phyloP scores from a whole-genome alignment of 306 rosid genomes.

The Inga leiocalycina region DNA sequence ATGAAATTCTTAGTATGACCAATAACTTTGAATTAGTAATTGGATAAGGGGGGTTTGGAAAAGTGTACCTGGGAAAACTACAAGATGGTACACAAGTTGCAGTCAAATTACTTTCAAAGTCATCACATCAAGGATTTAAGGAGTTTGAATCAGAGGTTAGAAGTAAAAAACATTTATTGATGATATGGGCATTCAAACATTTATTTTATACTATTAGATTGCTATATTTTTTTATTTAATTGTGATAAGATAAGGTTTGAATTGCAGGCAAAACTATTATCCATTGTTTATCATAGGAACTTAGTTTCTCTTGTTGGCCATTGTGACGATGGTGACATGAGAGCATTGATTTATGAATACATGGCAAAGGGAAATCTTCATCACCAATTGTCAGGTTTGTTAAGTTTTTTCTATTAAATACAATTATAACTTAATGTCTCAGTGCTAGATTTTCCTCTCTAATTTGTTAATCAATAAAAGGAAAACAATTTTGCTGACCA shows the following conservation, averaged over 20 bases:
- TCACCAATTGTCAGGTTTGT: constrained; percentile 16
- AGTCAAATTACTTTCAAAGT: constrained; percentile 44
- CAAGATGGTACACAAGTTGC: constrained; percentile 34
- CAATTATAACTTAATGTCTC: no score
- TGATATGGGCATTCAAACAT: no score
- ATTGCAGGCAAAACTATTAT: constrained; percentile 27
- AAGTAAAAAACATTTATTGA: no score
- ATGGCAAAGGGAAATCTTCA: constrained; percentile 35
- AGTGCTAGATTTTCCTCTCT: no score
- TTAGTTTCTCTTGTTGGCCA: constrained; percentile 36
- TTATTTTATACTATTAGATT: no score
- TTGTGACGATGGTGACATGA: constrained; percentile 23
- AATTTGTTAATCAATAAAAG: no score
- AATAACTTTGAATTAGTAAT: constrained; percentile 38
- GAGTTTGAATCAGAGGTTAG: constrained; percentile 47
- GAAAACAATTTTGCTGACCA: no score
- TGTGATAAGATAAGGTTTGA: background rate
- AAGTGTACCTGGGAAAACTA: constrained; percentile 38
- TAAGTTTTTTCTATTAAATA: background rate
- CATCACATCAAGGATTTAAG: constrained; percentile 46
- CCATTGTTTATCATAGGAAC: constrained; percentile 30
- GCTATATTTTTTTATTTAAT: no score
- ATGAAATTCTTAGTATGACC: constrained; percentile 41
- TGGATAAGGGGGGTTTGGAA: constrained; percentile 61
- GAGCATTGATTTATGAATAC: constrained; percentile 38